Evolutionary conservation across 2,329 filamentous ascomycete species (phyloP).

Genomic region (Aschersonia sp.): DNA sequence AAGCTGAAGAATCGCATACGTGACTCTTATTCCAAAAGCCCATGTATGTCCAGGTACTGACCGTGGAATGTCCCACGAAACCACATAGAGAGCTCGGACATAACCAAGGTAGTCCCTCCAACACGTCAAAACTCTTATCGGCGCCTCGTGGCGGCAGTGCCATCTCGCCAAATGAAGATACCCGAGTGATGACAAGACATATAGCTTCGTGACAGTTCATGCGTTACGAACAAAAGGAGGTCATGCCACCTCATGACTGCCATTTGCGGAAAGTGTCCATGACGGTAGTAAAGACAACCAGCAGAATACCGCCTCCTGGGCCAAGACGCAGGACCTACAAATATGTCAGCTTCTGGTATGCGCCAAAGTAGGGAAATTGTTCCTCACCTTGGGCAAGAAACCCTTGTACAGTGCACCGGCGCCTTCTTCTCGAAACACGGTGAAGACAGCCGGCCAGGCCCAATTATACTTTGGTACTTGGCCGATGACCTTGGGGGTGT

Average conservation of each 20-base stretch:
- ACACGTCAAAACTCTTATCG: too few relatives aligned
- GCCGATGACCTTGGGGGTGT: conserved; percentile 72
- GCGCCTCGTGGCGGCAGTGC: too few relatives aligned
- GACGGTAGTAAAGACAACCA: conserved; percentile 76
- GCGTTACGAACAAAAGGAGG: too few relatives aligned
- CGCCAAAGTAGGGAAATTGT: conserved; percentile 2
- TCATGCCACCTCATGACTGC: conserved; percentile 10
- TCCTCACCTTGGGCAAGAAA: conserved; percentile 83
- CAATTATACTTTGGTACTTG: conserved; percentile 92
- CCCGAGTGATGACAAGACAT: too few relatives aligned
- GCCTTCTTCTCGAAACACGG: conserved; percentile 86
- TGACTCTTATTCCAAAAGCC: too few relatives aligned
- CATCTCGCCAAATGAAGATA: background rate
- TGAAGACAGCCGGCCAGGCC: conserved; percentile 78
- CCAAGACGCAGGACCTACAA: conserved; percentile 31
- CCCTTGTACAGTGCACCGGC: conserved; percentile 92
- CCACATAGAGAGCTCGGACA: too few relatives aligned
- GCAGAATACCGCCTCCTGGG: conserved; percentile 50
- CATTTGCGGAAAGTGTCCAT: conserved; percentile 80
- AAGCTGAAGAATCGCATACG: too few relatives aligned
- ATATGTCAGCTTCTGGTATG: conserved; percentile 14
- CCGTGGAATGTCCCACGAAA: too few relatives aligned
- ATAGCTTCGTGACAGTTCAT: too few relatives aligned
- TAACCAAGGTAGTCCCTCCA: too few relatives aligned
- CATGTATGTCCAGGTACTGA: too few relatives aligned